Base-by-base conservation (phyloP, 768 basidiomycete species). In the Hebeloma cylindrosporum region DNA sequence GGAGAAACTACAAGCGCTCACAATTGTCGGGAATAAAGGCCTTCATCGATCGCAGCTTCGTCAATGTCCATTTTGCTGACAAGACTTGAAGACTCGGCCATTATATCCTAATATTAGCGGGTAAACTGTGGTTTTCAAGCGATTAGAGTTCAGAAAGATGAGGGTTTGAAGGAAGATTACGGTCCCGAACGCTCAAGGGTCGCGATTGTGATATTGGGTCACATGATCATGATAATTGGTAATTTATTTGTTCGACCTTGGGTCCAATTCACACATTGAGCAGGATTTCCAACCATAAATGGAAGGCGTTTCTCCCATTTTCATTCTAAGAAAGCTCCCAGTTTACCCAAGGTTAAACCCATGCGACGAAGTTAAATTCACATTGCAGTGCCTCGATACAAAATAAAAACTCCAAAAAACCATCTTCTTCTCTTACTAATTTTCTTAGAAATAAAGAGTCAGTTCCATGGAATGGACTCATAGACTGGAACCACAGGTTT, bases 1-100 rank as follows among this genome's bases (percentile, higher is more conserved):
- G 37, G 40, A 32, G 43, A 53, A 13, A 36, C 36, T 31, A 28
- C 37, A 41, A 30, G 40, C 41, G 67, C 90, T 76, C 66, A 92
- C 87, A 95, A 71, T 73, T 94, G 92, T 57, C 92, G 86, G 54
- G 91, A 93, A 69, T 95, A 94, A 36, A 95, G 74, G 38, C 91
- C 89, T 70, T 94, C 93, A 67, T 94, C 92, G 69, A 94, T 93
- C 46, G 85, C 78, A 25, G 84, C 75, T 66, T 91, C 89, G 64
- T 92, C 88, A 53, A 91, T 77, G 51, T 92, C 88, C 88, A 92
- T 92, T 53, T 78, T 78, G 23, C 64, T 62, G 46, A 63, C 67
- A 22, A 68, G 56, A 49, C 69, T 71, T 16, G 69, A 61, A 13
- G 61, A 56, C 40, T 69, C 65, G 30, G 69, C 55, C 74, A 75